Evolutionary conservation across 805 yeast genomes (phyloP).

Genomic region (Schwanniomyces yamadae): DNA sequence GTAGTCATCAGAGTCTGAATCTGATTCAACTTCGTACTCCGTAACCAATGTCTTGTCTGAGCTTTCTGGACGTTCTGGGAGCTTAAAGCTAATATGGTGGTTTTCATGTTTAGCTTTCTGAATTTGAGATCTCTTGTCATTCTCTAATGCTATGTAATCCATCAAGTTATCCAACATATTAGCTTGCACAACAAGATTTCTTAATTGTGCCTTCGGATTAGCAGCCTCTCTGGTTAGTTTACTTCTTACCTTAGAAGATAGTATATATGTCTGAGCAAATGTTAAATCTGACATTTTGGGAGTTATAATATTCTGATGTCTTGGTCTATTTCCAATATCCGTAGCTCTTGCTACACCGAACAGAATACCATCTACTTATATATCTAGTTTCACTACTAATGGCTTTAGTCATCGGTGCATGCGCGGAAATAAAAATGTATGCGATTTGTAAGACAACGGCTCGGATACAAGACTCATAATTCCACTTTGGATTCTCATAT

Average conservation of each 20-base stretch:
- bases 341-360: no score
- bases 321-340: no score
- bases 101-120: slow-evolving; percentile 10
- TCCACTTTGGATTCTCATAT: no score
- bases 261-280: slow-evolving; percentile 54
- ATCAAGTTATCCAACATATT: slow-evolving; percentile 65
- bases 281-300: slow-evolving; percentile 20
- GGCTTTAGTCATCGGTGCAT: no score
- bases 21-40: slow-evolving; percentile 39
- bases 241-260: slow-evolving; percentile 63
- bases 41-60: slow-evolving; percentile 13
- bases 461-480: no score
- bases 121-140: slow-evolving; percentile 23
- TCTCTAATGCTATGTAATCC: slow-evolving; percentile 44
- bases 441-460: no score
- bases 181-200: slow-evolving; percentile 66
- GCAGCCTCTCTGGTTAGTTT: slow-evolving; percentile 64
- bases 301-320: no score
- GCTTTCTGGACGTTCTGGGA: slow-evolving; percentile 8
- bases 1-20: slow-evolving; percentile 27
- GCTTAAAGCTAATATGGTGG: slow-evolving; percentile 13
- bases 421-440: no score
- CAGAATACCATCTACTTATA: no score
- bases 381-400: no score
- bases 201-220: slow-evolving; percentile 54